Conservation (phyloP, 352 stramenopile species). For the Phytophthora nicotianae region DNA sequence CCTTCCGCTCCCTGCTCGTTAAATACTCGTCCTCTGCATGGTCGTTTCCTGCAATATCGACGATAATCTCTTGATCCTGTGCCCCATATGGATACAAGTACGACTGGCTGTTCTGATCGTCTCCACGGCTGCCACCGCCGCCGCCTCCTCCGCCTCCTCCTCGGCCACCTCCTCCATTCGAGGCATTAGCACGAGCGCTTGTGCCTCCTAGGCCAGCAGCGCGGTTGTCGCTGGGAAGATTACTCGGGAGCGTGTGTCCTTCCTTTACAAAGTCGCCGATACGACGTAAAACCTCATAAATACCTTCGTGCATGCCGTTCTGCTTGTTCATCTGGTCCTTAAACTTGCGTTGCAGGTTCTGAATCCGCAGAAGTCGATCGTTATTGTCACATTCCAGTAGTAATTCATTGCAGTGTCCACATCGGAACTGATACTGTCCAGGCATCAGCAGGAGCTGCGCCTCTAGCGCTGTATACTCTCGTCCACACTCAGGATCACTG, state of each 20-base stretch:
- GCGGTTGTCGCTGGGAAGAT: conserved; percentile 87
- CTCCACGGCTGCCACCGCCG: conserved; percentile 35
- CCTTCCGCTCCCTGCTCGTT: conserved; percentile 71
- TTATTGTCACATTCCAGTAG: conserved; percentile 91
- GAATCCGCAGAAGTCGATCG: conserved; percentile 72
- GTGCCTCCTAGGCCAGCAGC: conserved; percentile 78
- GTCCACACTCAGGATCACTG: conserved; percentile 82
- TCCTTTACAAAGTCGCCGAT: conserved; percentile 86
- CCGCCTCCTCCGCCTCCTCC: conserved; percentile 48
- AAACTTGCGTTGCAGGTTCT: conserved; percentile 84
- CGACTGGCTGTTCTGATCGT: conserved; percentile 75
- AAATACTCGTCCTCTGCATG: conserved; percentile 84
- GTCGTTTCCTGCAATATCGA: conserved; percentile 83
- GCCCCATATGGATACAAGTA: conserved; percentile 83
- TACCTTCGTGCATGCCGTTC: conserved; percentile 79
- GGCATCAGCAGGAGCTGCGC: conserved; percentile 83
- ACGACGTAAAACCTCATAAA: conserved; percentile 83
- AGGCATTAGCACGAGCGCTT: conserved; percentile 48
- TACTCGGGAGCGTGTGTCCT: conserved; percentile 72
- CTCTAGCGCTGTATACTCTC: conserved; percentile 88
- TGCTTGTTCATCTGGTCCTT: conserved; percentile 92
- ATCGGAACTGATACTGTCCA: conserved; percentile 84
- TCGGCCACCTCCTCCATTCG: conserved; percentile 42
- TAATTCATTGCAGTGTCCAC: conserved; percentile 84
- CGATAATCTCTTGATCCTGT: conserved; percentile 87